A percentile compares a stretch with the other conserved stretches of the same genome.
phyloP scores from a whole-genome alignment of 73 alveolate species.

The Tetrahymena borealis region DNA sequence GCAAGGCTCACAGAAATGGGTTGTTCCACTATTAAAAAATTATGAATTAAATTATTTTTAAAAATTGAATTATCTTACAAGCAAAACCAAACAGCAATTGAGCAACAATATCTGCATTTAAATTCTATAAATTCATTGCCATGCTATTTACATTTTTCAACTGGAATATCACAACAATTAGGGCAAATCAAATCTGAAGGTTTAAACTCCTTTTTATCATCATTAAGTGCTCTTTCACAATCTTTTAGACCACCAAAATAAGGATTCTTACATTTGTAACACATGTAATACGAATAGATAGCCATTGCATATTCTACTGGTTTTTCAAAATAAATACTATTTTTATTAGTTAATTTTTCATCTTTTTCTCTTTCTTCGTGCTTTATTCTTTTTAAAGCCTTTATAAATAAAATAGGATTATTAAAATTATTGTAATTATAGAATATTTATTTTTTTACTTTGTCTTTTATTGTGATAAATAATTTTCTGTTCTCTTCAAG shows the following conservation, averaged over 20 bases:
- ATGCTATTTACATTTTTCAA: slow-evolving; percentile 78
- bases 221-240: slow-evolving; percentile 81
- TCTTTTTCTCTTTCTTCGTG: slow-evolving; percentile 90
- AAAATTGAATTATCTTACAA: slow-evolving; percentile 37
- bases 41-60: neutral
- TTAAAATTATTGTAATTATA: slow-evolving; percentile 46
- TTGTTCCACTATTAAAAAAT: slow-evolving; percentile 65
- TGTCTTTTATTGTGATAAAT: neutral
- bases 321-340: slow-evolving; percentile 68
- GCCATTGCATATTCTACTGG: slow-evolving; percentile 83
- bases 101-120: slow-evolving; percentile 93
- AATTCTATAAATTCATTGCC: slow-evolving; percentile 89
- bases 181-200: slow-evolving; percentile 94
- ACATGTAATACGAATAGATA: slow-evolving; percentile 82
- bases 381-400: slow-evolving; percentile 83
- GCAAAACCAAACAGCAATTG: slow-evolving; percentile 95
- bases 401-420: slow-evolving; percentile 60
- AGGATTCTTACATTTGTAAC: slow-evolving; percentile 91
- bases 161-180: slow-evolving; percentile 85
- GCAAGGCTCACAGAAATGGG: slow-evolving; percentile 97
- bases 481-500: slow-evolving; percentile 15
- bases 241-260: slow-evolving; percentile 96
- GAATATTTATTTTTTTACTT: neutral
- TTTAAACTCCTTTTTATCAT: slow-evolving; percentile 65
- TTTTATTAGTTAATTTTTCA: slow-evolving; percentile 68